A percentile compares a stretch with the other conserved stretches of the same genome.
Conservation (phyloP, 768 basidiomycete species). For the Suillus alpinus region DNA sequence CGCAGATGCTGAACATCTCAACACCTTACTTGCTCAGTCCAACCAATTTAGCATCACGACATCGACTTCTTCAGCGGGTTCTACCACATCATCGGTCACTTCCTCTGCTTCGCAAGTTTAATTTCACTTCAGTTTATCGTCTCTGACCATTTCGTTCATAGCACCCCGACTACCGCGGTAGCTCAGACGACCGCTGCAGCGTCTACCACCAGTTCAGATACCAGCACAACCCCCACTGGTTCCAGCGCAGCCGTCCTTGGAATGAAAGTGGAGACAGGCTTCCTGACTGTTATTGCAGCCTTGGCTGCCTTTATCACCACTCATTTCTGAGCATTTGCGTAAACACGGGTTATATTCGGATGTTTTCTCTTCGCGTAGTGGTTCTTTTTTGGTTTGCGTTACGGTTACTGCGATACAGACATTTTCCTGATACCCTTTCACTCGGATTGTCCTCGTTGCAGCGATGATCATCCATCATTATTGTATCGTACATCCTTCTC, state of each 20-base stretch:
- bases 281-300: slow-evolving; percentile 35
- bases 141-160: slow-evolving; percentile 6
- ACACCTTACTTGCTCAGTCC: slow-evolving; percentile 71
- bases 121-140: background rate
- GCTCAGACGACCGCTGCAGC: slow-evolving; percentile 29
- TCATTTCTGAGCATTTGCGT: slow-evolving; percentile 15
- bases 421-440: background rate
- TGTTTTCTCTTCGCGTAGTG: background rate
- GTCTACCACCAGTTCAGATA: slow-evolving; percentile 22
- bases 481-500: background rate
- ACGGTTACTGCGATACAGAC: slow-evolving; percentile 3
- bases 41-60: slow-evolving; percentile 50
- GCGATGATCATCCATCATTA: background rate
- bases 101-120: slow-evolving; percentile 18
- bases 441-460: background rate
- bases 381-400: slow-evolving; percentile 2
- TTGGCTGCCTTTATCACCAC: slow-evolving; percentile 32
- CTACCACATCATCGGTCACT: slow-evolving; percentile 19
- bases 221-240: slow-evolving; percentile 25
- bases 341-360: background rate
- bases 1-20: slow-evolving; percentile 40
- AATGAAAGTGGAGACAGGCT: slow-evolving; percentile 27
- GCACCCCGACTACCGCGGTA: slow-evolving; percentile 5
- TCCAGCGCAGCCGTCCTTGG: slow-evolving; percentile 30
- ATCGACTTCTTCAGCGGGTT: slow-evolving; percentile 12